A percentile compares a stretch with the other conserved stretches of the same genome.
phyloP scores from a whole-genome alignment of 2,329 filamentous ascomycete genomes.

The Akanthomyces lecanii region DNA sequence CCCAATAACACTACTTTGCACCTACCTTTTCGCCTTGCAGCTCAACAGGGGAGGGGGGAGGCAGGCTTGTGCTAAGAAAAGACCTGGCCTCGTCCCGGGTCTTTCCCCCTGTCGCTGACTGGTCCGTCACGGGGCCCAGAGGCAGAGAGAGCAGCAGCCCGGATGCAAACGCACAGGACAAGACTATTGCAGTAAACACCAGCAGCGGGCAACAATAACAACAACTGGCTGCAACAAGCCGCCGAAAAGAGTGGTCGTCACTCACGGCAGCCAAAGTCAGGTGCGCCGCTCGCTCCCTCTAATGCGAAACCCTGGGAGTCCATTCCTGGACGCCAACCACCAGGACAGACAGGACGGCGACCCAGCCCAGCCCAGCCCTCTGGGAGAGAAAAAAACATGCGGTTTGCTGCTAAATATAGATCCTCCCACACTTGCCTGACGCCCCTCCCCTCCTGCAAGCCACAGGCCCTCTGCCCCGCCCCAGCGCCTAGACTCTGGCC shows the following conservation, averaged over 20 bases:
- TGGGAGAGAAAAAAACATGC: neutral
- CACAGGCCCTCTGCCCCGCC: constrained; percentile 4
- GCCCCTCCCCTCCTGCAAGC: constrained; percentile 9
- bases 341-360: neutral
- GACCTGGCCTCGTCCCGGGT: neutral
- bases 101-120: constrained; percentile 1
- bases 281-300: neutral
- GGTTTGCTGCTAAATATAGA: constrained; percentile 6
- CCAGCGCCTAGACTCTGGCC: constrained; percentile 3
- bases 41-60: neutral
- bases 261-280: neutral
- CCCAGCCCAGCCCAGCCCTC: neutral
- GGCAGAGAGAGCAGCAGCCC: too few species aligned
- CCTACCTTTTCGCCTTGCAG: neutral
- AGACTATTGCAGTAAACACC: too few species aligned
- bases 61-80: neutral
- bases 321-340: neutral
- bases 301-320: neutral
- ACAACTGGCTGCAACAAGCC: neutral
- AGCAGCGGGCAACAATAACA: neutral
- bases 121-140: neutral
- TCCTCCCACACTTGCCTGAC: neutral
- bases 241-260: neutral
- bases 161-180: neutral
- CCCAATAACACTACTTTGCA: neutral